These are phyloP conservation scores for Peronospora farinosa DNA, from an alignment of 352 stramenopile species.

Conservation along the genomic window DNA sequence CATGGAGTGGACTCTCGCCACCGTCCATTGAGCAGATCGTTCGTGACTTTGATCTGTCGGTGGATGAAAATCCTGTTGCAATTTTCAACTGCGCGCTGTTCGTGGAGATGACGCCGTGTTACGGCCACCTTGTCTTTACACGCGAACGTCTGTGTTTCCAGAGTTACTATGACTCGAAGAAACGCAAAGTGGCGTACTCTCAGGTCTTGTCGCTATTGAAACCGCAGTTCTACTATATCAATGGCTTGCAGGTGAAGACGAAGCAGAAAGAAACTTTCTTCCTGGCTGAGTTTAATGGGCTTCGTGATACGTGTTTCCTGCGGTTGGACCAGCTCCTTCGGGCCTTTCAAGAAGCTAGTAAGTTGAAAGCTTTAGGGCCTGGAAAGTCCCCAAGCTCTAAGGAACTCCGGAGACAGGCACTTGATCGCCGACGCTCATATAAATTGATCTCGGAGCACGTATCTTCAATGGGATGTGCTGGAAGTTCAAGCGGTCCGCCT, in stretches of 20 bases:
- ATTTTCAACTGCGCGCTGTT: slow-evolving; percentile 79
- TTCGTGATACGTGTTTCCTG: slow-evolving; percentile 65
- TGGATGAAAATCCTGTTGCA: slow-evolving; percentile 42
- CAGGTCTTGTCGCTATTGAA: slow-evolving; percentile 65
- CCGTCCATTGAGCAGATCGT: slow-evolving; percentile 29
- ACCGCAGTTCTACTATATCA: slow-evolving; percentile 83
- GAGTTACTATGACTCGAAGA: slow-evolving; percentile 38
- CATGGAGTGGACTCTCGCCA: slow-evolving; percentile 57
- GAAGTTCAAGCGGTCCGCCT: slow-evolving; percentile 1
- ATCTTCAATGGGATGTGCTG: slow-evolving; percentile 11
- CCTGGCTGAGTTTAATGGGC: slow-evolving; percentile 71
- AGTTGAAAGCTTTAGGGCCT: slow-evolving; percentile 10
- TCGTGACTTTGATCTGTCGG: slow-evolving; percentile 39
- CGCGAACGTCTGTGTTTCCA: slow-evolving; percentile 63
- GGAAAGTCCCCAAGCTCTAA: slow-evolving; percentile 31
- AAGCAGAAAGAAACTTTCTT: slow-evolving; percentile 62
- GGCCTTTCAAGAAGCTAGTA: slow-evolving; percentile 51
- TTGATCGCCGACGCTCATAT: slow-evolving; percentile 55
- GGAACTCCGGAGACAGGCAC: slow-evolving; percentile 44
- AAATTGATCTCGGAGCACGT: slow-evolving; percentile 36
- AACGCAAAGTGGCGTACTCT: slow-evolving; percentile 54
- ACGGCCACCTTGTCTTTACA: slow-evolving; percentile 68
- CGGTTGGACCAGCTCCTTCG: slow-evolving; percentile 66
- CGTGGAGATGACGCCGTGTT: slow-evolving; percentile 59
- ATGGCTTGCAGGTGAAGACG: slow-evolving; percentile 68